Evolutionary conservation across 2,329 filamentous ascomycete species (phyloP), one percentile per base, ranked within the genome.

Genomic region (Didymellaceae sp.): DNA sequence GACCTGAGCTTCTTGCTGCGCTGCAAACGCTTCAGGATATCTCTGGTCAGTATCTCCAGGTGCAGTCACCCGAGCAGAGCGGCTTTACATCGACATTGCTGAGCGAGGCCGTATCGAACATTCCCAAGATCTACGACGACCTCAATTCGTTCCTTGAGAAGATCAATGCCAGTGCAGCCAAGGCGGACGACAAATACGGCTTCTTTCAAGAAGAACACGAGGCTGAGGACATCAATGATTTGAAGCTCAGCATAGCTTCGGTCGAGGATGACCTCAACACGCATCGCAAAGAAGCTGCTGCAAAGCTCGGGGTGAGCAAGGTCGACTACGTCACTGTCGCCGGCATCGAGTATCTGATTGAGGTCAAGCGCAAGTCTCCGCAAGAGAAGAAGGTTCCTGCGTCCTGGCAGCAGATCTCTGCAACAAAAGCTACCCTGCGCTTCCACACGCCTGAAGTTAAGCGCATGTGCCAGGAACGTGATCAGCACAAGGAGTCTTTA

Each of bases 361-460:
- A 97, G 74, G 88, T 99, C 5, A 82, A 89, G 59, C 97, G 96
- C 72, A 81, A 82, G 1, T 65, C 68, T 20, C 58, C 60, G 0
- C 84, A 90, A 45, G 81, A 97, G 53, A 94, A 91, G 70, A 85
- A 87, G 49, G 91, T 99, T 0, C 94, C 94, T 0, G 93, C 94
- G 4, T 95, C 90, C 0, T 99, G 94, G 94, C 81, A 84, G 57
- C 97, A 99, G 74, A 90, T 97, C 64, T 95, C 89, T 49, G 92
- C 93, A 40, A 99, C 94, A 6, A 97, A 97, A 73, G 91, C 90
- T 64, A 77, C 92, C 5, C 92, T 91, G 0, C 87, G 94, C 51
- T 99, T 97, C 73, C 94, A 99, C 74, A 94, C 94, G 0, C 94
- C 94, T 4, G 88, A 96, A 62, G 90, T 97, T 18, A 82, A 96